phyloP scores from a whole-genome alignment of 2,329 filamentous ascomycete genomes.

The Acephala macrosclerotiorum region DNA sequence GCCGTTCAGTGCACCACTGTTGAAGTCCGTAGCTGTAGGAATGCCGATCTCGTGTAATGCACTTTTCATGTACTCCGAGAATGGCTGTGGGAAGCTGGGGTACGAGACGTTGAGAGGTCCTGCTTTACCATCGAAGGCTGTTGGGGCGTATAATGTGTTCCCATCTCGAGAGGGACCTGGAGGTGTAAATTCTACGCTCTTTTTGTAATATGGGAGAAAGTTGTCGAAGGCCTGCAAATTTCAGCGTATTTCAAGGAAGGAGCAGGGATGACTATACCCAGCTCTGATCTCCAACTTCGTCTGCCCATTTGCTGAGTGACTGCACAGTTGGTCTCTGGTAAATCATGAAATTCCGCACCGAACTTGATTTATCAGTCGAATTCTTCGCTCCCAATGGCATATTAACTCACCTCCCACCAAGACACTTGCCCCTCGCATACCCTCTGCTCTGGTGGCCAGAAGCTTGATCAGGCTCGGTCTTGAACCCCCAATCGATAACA shows the following conservation, averaged over 20 bases:
- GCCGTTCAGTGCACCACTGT: conserved; percentile 51
- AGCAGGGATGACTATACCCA: conserved; percentile 35
- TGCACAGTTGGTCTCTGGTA: conserved; percentile 26
- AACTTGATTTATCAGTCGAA: background rate
- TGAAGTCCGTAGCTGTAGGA: conserved; percentile 46
- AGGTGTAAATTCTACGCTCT: conserved; percentile 35
- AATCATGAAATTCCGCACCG: conserved; percentile 46
- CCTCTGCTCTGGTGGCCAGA: conserved; percentile 23
- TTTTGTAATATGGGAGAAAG: conserved; percentile 54
- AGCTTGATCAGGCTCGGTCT: conserved; percentile 26
- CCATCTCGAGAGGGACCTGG: conserved; percentile 43
- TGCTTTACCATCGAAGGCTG: conserved; percentile 41
- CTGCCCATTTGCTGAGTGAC: conserved; percentile 52
- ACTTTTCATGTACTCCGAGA: conserved; percentile 47
- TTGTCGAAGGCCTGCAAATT: conserved; percentile 51
- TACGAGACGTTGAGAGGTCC: conserved; percentile 52
- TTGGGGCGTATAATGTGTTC: conserved; percentile 39
- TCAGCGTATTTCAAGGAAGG: background rate
- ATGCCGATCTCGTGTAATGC: conserved; percentile 50
- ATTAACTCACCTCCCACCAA: conserved; percentile 41
- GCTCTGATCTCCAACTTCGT: conserved; percentile 48
- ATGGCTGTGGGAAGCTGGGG: conserved; percentile 46
- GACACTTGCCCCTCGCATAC: conserved; percentile 44
- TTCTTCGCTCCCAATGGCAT: background rate
- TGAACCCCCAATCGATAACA: conserved; percentile 18